phyloP scores from a whole-genome alignment of 2,329 filamentous ascomycete species.

The Colletotrichum endophyticum region DNA sequence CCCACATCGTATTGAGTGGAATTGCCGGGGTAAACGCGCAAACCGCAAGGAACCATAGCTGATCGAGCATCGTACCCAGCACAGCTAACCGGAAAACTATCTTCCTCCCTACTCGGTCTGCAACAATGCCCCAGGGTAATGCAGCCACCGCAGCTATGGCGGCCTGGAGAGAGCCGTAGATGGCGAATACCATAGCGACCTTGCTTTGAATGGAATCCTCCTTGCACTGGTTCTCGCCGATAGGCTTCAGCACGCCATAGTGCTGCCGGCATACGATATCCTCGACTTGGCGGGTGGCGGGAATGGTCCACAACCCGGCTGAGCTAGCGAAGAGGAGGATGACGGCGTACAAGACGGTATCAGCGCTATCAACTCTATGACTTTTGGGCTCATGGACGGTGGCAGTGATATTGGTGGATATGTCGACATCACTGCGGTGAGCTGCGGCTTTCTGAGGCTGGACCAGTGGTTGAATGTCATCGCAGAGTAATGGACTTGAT shows the following conservation, averaged over 20 bases:
- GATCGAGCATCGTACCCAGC: conserved; percentile 30
- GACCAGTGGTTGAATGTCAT: neutral
- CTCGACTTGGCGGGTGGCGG: neutral
- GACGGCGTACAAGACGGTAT: neutral
- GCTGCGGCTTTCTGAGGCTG: neutral
- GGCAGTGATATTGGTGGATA: neutral
- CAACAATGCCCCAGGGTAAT: conserved; percentile 41
- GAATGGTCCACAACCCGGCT: neutral
- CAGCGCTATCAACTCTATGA: neutral
- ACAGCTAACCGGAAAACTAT: conserved; percentile 35
- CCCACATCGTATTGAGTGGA: conserved; percentile 15
- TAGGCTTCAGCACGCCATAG: neutral
- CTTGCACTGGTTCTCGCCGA: conserved; percentile 26
- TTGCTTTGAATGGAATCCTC: conserved; percentile 37
- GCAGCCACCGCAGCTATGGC: conserved; percentile 33
- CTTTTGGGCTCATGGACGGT: neutral
- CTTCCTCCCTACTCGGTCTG: conserved; percentile 41
- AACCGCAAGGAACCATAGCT: conserved; percentile 33
- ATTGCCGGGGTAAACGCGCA: conserved; percentile 33
- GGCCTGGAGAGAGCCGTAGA: conserved; percentile 31
- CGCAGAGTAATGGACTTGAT: neutral
- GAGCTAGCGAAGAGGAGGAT: neutral
- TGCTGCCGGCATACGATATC: neutral
- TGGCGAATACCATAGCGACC: conserved; percentile 39
- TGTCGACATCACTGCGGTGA: neutral